phyloP scores from a whole-genome alignment of 352 stramenopile genomes.

The Pythium volutum region DNA sequence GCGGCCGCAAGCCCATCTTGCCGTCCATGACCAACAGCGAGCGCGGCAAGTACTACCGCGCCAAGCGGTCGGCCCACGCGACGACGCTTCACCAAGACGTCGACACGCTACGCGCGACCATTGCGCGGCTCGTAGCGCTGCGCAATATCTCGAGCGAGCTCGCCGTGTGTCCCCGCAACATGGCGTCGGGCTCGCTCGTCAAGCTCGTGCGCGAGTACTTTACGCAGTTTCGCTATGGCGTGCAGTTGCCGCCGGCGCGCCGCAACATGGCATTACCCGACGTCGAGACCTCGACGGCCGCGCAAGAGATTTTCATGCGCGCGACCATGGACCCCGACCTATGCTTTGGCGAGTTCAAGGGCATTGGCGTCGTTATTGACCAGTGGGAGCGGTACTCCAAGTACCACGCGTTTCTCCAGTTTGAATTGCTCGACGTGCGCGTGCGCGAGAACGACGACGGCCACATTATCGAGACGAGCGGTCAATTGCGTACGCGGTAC shows the following conservation, averaged over 20 bases:
- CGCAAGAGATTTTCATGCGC: slow-evolving; percentile 38
- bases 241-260: slow-evolving; percentile 30
- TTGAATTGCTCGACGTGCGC: slow-evolving; percentile 48
- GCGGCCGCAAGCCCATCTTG: slow-evolving; percentile 28
- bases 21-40: slow-evolving; percentile 52
- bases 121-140: slow-evolving; percentile 38
- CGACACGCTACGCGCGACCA: slow-evolving; percentile 40
- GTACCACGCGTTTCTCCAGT: slow-evolving; percentile 49
- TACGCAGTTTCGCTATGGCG: slow-evolving; percentile 52
- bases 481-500: slow-evolving; percentile 48
- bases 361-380: slow-evolving; percentile 42
- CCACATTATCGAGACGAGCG: slow-evolving; percentile 42
- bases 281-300: slow-evolving; percentile 12
- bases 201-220: slow-evolving; percentile 62
- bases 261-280: slow-evolving; percentile 32
- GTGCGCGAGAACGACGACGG: slow-evolving; percentile 28
- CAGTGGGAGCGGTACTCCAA: slow-evolving; percentile 70
- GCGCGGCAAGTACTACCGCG: slow-evolving; percentile 57
- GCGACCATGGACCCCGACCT: slow-evolving; percentile 34
- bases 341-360: slow-evolving; percentile 38
- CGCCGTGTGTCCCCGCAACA: slow-evolving; percentile 12
- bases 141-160: slow-evolving; percentile 25
- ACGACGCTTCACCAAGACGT: slow-evolving; percentile 41
- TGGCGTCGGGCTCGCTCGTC: slow-evolving; percentile 27
- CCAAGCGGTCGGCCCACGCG: slow-evolving; percentile 46